A percentile compares a stretch with the other conserved stretches of the same genome.
phyloP scores from a whole-genome alignment of 2,329 filamentous ascomycete species.

The Pseudofabraea citricarpa region DNA sequence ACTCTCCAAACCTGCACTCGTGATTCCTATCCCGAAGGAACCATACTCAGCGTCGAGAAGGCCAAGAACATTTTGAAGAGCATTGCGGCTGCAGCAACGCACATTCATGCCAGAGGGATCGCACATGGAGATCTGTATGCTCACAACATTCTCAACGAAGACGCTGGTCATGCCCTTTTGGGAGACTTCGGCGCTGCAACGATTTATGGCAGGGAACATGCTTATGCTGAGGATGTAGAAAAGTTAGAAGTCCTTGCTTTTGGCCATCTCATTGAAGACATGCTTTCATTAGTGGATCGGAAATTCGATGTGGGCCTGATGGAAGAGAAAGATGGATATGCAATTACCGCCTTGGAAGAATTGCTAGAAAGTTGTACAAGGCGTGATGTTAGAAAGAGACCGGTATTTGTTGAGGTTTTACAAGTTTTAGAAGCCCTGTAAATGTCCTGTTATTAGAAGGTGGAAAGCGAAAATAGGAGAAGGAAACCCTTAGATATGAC shows the following conservation, averaged over 20 bases:
- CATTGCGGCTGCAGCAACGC: conserved; percentile 36
- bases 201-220: conserved; percentile 30
- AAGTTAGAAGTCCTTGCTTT: conserved; percentile 43
- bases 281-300: conserved; percentile 31
- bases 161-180: conserved; percentile 37
- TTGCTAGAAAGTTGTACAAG: conserved; percentile 25
- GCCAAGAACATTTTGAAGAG: conserved; percentile 33
- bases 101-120: conserved; percentile 39
- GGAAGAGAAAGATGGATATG: conserved; percentile 22
- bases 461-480: too few species aligned
- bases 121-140: conserved; percentile 43
- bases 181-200: conserved; percentile 45
- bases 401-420: conserved; percentile 20
- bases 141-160: conserved; percentile 40
- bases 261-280: conserved; percentile 40
- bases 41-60: conserved; percentile 24
- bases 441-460: too few species aligned
- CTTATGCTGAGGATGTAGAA: conserved; percentile 29
- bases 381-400: conserved; percentile 22
- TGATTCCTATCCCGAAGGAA: conserved; percentile 33
- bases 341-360: conserved; percentile 20
- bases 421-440: conserved; percentile 15
- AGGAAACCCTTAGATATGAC: too few species aligned
- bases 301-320: conserved; percentile 13
- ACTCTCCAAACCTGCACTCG: conserved; percentile 41